These are phyloP conservation scores for Pseudogymnoascus sp. DNA, from an alignment of 2,329 filamentous ascomycete genomes.

Conservation along the genomic window DNA sequence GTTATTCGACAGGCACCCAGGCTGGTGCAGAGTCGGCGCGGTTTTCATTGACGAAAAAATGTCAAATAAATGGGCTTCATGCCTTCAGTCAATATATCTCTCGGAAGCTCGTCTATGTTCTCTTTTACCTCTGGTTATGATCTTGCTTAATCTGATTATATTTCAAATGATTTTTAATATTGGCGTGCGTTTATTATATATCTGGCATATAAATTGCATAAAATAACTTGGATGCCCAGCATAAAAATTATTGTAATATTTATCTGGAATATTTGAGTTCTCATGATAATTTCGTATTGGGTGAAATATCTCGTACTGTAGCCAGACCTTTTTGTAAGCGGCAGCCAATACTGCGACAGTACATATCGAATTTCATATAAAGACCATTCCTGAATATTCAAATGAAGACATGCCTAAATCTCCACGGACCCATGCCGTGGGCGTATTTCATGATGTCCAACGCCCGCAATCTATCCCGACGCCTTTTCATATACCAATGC, in stretches of 20 bases:
- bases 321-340: neutral
- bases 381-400: neutral
- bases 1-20: neutral
- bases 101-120: neutral
- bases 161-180: neutral
- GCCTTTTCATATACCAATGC: neutral
- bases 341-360: neutral
- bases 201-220: neutral
- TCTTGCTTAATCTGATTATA: neutral
- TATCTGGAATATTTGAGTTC: neutral
- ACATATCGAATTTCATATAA: neutral
- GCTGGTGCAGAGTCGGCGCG: neutral
- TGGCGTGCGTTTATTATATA: neutral
- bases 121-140: neutral
- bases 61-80: neutral
- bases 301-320: neutral
- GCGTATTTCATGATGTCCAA: neutral
- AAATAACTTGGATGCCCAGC: neutral
- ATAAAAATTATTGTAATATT: neutral
- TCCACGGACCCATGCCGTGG: neutral
- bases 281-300: neutral
- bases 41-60: neutral
- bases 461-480: slow-evolving; percentile 4
- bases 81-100: neutral
- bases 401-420: neutral